These are phyloP conservation scores for Epichloe amarillans DNA, from an alignment of 2,329 filamentous ascomycete species.

Conservation along the genomic window DNA sequence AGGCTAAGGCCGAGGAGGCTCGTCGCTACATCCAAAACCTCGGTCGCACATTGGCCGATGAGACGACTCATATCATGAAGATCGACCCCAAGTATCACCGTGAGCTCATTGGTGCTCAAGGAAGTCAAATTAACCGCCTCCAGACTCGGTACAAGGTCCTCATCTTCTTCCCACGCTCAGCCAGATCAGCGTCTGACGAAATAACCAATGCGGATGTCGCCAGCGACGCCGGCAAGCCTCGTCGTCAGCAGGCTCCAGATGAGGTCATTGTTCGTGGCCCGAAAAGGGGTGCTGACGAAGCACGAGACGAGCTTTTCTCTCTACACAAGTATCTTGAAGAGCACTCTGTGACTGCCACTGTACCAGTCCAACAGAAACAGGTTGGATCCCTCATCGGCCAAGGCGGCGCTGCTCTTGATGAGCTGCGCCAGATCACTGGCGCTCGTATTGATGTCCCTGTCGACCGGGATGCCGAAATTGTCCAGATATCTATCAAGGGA, in stretches of 20 bases:
- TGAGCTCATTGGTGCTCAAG: constrained; percentile 81
- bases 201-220: constrained; percentile 54
- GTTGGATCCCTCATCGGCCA: constrained; percentile 88
- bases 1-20: constrained; percentile 82
- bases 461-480: constrained; percentile 58
- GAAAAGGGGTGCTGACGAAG: constrained; percentile 83
- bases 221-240: constrained; percentile 52
- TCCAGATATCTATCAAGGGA: constrained; percentile 84
- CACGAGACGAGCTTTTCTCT: constrained; percentile 80
- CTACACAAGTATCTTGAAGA: constrained; percentile 83
- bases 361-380: constrained; percentile 82
- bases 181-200: constrained; percentile 53
- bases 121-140: constrained; percentile 77
- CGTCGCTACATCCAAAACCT: constrained; percentile 70
- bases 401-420: constrained; percentile 81
- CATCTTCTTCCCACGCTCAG: constrained; percentile 75
- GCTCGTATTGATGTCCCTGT: constrained; percentile 87
- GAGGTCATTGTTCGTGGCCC: constrained; percentile 87
- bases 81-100: constrained; percentile 89
- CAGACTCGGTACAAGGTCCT: constrained; percentile 88
- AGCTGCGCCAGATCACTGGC: constrained; percentile 69
- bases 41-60: constrained; percentile 76
- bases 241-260: constrained; percentile 64
- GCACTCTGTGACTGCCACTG: constrained; percentile 64
- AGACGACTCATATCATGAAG: constrained; percentile 75